Conservation (phyloP, 495 filamentous ascomycete species). For the Hypomontagnella monticulosa region DNA sequence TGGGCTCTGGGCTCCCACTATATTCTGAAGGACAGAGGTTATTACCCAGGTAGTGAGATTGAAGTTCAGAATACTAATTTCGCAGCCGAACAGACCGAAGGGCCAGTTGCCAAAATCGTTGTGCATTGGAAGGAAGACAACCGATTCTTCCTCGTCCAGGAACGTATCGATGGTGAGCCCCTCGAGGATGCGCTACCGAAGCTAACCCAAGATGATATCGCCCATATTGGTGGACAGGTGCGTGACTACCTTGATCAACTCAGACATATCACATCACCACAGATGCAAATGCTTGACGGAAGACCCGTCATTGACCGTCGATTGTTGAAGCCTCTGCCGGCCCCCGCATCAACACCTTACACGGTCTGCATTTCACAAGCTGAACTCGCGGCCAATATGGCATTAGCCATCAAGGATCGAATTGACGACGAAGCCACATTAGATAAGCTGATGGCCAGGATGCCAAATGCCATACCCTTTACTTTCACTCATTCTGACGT, state of each 20-base stretch:
- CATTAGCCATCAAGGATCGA: background rate
- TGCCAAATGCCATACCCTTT: conserved; percentile 21
- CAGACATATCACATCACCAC: background rate
- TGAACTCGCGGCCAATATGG: conserved; percentile 4
- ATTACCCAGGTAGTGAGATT: conserved; percentile 3
- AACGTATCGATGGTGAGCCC: conserved; percentile 1
- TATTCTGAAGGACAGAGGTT: background rate
- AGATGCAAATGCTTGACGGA: conserved; percentile 12
- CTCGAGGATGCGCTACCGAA: conserved; percentile 1
- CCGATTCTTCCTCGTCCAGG: background rate
- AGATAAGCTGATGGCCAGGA: conserved; percentile 16
- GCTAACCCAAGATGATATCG: background rate
- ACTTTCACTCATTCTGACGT: conserved; percentile 20
- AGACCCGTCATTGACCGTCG: background rate
- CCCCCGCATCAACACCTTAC: background rate
- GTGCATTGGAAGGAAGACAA: conserved; percentile 1
- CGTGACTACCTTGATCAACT: conserved; percentile 8
- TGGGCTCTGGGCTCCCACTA: conserved; percentile 8
- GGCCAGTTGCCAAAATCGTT: background rate
- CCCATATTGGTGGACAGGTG: conserved; percentile 11
- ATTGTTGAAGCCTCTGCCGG: conserved; percentile 2
- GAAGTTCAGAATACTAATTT: conserved; percentile 6
- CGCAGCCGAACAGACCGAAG: background rate
- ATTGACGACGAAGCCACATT: background rate
- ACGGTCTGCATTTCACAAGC: conserved; percentile 1